Conservation (phyloP, 2,329 filamentous ascomycete genomes). For the Fusarium brevicatenulatum region DNA sequence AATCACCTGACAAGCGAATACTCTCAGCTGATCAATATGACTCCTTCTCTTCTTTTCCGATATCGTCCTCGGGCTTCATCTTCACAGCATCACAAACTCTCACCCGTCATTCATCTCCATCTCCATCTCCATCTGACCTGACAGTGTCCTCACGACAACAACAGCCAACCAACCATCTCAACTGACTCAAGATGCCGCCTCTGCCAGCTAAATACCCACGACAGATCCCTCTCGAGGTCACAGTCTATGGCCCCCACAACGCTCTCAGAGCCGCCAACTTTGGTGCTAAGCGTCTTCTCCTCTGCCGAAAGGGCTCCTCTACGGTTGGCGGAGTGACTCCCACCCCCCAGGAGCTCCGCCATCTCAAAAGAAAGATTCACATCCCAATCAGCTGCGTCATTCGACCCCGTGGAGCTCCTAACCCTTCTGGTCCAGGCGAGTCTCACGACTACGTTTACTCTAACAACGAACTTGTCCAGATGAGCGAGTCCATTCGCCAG, state of each 20-base stretch:
- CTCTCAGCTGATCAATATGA: not conserved
- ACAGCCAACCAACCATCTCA: not conserved
- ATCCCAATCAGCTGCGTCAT: slow-evolving; percentile 66
- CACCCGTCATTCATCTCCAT: not conserved
- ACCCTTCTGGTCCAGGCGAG: slow-evolving; percentile 17
- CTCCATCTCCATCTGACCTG: not conserved
- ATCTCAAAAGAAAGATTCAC: slow-evolving; percentile 42
- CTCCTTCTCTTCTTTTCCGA: not conserved
- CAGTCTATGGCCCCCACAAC: slow-evolving; percentile 60
- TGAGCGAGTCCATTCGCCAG: slow-evolving; percentile 53
- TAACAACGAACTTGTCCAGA: slow-evolving; percentile 54
- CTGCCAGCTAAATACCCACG: not conserved
- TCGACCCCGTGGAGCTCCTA: slow-evolving; percentile 54
- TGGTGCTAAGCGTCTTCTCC: slow-evolving; percentile 63
- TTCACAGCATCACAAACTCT: not conserved
- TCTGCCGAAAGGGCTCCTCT: slow-evolving; percentile 64
- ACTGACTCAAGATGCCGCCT: slow-evolving; percentile 9
- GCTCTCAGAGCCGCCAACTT: slow-evolving; percentile 53
- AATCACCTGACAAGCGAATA: not conserved
- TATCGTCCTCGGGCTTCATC: not conserved
- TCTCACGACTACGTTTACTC: slow-evolving; percentile 61
- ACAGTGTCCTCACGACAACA: not conserved
- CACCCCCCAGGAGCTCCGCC: slow-evolving; percentile 51
- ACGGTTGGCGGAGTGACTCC: slow-evolving; percentile 63
- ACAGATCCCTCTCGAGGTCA: slow-evolving; percentile 60